Evolutionary conservation across 2,329 filamentous ascomycete species (phyloP), one percentile per base, ranked within the genome.

Genomic region (Exophiala oligosperma): DNA sequence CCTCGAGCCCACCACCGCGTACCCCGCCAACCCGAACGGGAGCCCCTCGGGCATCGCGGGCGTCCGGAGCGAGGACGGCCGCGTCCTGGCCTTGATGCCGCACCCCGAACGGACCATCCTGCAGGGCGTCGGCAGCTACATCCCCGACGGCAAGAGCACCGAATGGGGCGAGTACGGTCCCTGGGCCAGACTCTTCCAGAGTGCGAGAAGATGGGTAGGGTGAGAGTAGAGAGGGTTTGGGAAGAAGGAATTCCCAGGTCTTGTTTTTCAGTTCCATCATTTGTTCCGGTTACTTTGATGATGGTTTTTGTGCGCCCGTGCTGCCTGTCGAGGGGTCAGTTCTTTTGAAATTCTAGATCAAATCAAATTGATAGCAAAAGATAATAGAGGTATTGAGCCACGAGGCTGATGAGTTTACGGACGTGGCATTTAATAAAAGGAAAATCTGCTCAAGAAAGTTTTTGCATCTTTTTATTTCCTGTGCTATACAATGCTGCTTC

Each of bases 41-140:
- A 91, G 88, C 70, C 89, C 90, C 0, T 80, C 83, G 62, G 92
- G 90, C 70, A 89, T 96, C 64, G 90, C 92, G 1, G 91, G 87
- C 70, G 88, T 95, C 26, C 81, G 88, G 66, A 92, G 84, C 67
- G 82, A 79, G 44, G 88, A 96, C 70, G 92, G 92, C 11, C 83
- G 90, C 57, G 90, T 95, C 1, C 74, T 96, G 66, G 91, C 91
- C 5, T 84, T 96, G 77, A 96, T 97, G 92, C 92, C 92, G 61
- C 92, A 96, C 73, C 92, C 92, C 1, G 92, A 97, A 77, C 84
- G 92, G n/a, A 95, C 90, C 14, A 86, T 96, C 58, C 78, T 95
- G 78, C 85, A 85, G 57, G 90, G 91, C 58, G 87, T 92, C 60
- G 85, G 82, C 49, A 93, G 89, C 72, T 96, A 87, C 73, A 77